A percentile compares a stretch with the other conserved stretches of the same genome.
These are phyloP conservation scores for Nannizziopsis barbatae DNA, from an alignment of 2,329 filamentous ascomycete species.

Conservation along the genomic window DNA sequence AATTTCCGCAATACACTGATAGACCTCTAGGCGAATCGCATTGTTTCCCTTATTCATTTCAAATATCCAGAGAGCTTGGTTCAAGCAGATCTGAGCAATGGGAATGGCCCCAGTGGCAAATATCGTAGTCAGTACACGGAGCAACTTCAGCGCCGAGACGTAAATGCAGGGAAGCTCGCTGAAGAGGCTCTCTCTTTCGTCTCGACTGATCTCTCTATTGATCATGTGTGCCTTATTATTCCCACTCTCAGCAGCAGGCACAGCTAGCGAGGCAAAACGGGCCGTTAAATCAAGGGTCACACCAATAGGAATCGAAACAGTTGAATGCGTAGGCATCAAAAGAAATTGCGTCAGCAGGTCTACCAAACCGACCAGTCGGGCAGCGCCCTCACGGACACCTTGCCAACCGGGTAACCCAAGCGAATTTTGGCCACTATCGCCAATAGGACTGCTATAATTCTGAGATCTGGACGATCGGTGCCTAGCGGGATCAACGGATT, in stretches of 20 bases:
- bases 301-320: conserved; percentile 57
- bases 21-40: conserved; percentile 50
- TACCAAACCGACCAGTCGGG: conserved; percentile 57
- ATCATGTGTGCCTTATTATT: conserved; percentile 41
- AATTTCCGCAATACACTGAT: conserved; percentile 47
- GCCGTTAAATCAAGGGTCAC: conserved; percentile 57
- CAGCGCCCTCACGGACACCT: conserved; percentile 61
- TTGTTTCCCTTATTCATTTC: conserved; percentile 41
- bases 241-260: conserved; percentile 37
- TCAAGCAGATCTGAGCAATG: conserved; percentile 53
- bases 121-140: conserved; percentile 47
- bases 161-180: conserved; percentile 63
- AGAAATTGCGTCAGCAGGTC: conserved; percentile 54
- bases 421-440: conserved; percentile 31
- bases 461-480: conserved; percentile 26
- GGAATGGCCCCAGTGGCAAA: conserved; percentile 49
- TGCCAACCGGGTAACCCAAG: conserved; percentile 56
- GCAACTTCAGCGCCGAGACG: conserved; percentile 53
- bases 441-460: conserved; percentile 27
- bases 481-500: conserved; percentile 46
- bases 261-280: conserved; percentile 56
- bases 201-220: conserved; percentile 61
- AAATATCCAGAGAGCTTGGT: conserved; percentile 63
- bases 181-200: conserved; percentile 74
- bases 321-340: conserved; percentile 50